phyloP scores from a whole-genome alignment of 192 early-diverging fungal species.

The Dissophora ornata region DNA sequence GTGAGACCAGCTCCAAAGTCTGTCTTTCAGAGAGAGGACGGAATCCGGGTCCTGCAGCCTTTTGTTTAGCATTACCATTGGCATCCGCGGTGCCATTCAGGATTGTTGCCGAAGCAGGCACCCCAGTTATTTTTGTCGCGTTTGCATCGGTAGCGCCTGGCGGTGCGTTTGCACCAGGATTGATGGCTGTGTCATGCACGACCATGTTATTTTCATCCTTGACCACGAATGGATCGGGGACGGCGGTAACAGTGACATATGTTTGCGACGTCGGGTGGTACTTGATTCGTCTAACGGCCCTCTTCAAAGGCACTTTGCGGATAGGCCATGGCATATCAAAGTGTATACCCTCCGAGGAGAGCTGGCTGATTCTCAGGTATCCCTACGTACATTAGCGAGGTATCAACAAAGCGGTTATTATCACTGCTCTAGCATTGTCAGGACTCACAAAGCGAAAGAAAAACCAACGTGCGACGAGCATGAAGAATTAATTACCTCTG shows the following conservation, averaged over 20 bases:
- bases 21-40: constrained; percentile 72
- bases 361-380: constrained; percentile 68
- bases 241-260: constrained; percentile 82
- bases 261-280: constrained; percentile 88
- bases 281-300: constrained; percentile 78
- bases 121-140: constrained; percentile 20
- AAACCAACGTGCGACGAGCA: background rate
- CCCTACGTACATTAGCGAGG: no score
- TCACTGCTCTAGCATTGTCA: no score
- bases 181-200: constrained; percentile 35
- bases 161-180: background rate
- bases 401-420: no score
- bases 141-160: background rate
- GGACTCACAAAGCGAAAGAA: no score
- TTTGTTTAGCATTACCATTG: constrained; percentile 27
- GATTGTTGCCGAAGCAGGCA: background rate
- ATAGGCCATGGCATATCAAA: constrained; percentile 83
- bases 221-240: constrained; percentile 71
- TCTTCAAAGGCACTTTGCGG: constrained; percentile 73
- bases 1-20: constrained; percentile 89
- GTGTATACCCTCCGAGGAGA: constrained; percentile 71
- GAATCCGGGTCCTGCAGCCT: constrained; percentile 52
- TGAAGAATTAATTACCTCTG: constrained; percentile 58
- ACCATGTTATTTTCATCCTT: constrained; percentile 75
- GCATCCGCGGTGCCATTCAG: constrained; percentile 32